Evolutionary conservation across 108 stramenopile species (phyloP), one percentile per base, ranked within the genome.

Genomic region (Epipyxis sp.): DNA sequence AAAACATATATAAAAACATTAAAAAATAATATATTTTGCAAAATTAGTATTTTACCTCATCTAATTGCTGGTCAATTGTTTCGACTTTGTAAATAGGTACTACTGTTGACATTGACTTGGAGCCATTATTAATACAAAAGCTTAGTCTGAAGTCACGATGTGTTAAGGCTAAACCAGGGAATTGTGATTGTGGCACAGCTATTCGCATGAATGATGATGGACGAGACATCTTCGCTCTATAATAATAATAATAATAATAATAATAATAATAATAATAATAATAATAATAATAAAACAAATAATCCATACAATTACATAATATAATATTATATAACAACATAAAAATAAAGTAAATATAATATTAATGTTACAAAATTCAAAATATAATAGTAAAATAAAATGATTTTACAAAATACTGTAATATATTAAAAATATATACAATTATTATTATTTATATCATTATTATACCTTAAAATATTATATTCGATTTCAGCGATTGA

Each of bases 401-500:
- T 42, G 39, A 25, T 59, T 42, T 35, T 59, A 76, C 27, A 76
- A 76, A 54, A 59, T 35, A 25, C 35, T 54, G 25, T 37, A 76
- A 32, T 59, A 65, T 88, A 89, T 90, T 44, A 86, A 58, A 27
- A 85, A 79, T 1, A 88, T n/a, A n/a, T n/a, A n/a, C n/a, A n/a
- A n/a, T n/a, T n/a, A n/a, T n/a, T n/a, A n/a, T n/a, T n/a, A n/a
- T n/a, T n/a, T n/a, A n/a, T n/a, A 50, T 6, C 46, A 20, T 13
- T 6, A 50, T 50, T 6, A 13, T 20, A 50, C 46, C 46, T 85
- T 37, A 91, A 84, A 0, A 95, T 89, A 76, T 90, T 93, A 58
- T 91, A 87, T 59, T 94, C 91, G 29, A 97, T 85, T 79, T 97
- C 96, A n/a, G 94, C 88, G 39, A 97, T 81, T 27, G 93, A 94